Conservation (phyloP, 176 grass and related monocot species). For the Bromus sterilis region DNA sequence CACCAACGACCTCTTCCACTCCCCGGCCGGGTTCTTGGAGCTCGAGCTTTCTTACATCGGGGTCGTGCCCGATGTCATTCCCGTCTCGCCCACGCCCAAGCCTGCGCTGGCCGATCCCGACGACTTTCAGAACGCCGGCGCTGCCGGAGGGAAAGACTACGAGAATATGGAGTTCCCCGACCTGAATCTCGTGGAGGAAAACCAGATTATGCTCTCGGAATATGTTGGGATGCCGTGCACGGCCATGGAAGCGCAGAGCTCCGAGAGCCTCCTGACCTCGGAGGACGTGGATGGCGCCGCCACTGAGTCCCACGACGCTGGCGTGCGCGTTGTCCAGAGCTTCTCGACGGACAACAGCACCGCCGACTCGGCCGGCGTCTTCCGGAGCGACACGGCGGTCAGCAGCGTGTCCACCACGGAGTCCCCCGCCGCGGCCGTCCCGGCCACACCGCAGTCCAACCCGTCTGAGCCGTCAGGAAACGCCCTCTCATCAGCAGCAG, state of each 20-base stretch:
- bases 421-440: constrained; percentile 35
- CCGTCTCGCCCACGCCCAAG: constrained; percentile 48
- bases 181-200: constrained; percentile 82
- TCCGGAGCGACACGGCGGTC: constrained; percentile 35
- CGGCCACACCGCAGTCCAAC: constrained; percentile 50
- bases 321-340: constrained; percentile 77
- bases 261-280: constrained; percentile 65
- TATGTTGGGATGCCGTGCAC: constrained; percentile 55
- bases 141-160: constrained; percentile 32
- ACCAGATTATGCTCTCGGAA: constrained; percentile 90
- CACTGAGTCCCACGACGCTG: constrained; percentile 47
- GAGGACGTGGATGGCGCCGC: constrained; percentile 49
- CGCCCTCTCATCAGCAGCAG: constrained; percentile 23
- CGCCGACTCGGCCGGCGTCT: constrained; percentile 26
- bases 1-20: constrained; percentile 86
- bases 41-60: constrained; percentile 84
- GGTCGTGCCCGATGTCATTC: constrained; percentile 73
- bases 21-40: constrained; percentile 75
- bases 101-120: constrained; percentile 29
- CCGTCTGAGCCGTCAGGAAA: constrained; percentile 24
- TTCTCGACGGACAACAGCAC: constrained; percentile 60
- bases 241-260: constrained; percentile 58
- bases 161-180: constrained; percentile 97
- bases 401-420: constrained; percentile 82
- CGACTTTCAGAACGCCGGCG: neutral